phyloP scores from a whole-genome alignment of 2,329 filamentous ascomycete genomes.

The Colletotrichum coccodes region DNA sequence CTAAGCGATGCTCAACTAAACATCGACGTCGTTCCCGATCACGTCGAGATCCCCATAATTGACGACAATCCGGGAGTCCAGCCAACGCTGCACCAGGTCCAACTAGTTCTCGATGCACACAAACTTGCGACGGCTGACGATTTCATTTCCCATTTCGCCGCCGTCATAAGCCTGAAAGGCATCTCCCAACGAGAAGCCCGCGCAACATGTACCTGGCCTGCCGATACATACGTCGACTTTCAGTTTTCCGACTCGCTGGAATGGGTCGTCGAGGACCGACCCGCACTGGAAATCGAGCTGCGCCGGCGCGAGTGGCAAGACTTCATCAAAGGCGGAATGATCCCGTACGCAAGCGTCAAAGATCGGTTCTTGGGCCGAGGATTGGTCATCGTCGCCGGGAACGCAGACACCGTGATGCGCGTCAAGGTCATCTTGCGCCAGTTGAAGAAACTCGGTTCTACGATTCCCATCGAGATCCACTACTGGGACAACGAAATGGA shows the following conservation, averaged over 20 bases:
- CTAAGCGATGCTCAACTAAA: neutral
- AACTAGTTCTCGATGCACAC: conserved; percentile 5
- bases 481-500: conserved; percentile 22
- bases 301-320: conserved; percentile 26
- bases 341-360: conserved; percentile 15
- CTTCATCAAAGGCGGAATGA: conserved; percentile 7
- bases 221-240: conserved; percentile 11
- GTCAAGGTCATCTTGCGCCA: conserved; percentile 21
- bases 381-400: conserved; percentile 20
- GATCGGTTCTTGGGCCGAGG: conserved; percentile 15
- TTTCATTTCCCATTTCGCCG: conserved; percentile 14
- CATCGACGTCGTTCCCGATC: neutral
- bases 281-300: conserved; percentile 20
- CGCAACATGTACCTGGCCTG: conserved; percentile 15
- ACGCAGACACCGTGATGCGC: conserved; percentile 24
- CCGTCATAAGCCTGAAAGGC: conserved; percentile 2
- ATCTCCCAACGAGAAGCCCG: conserved; percentile 13
- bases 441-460: neutral
- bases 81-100: neutral
- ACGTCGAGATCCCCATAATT: neutral
- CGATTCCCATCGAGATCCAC: conserved; percentile 14
- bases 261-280: conserved; percentile 20
- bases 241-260: conserved; percentile 18
- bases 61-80: neutral
- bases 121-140: conserved; percentile 17